Percentiles rank a stretch among this genome's conserved stretches.
Evolutionary conservation across 2,329 filamentous ascomycete genomes (phyloP).

Genomic region (Epichloe aotearoae): DNA sequence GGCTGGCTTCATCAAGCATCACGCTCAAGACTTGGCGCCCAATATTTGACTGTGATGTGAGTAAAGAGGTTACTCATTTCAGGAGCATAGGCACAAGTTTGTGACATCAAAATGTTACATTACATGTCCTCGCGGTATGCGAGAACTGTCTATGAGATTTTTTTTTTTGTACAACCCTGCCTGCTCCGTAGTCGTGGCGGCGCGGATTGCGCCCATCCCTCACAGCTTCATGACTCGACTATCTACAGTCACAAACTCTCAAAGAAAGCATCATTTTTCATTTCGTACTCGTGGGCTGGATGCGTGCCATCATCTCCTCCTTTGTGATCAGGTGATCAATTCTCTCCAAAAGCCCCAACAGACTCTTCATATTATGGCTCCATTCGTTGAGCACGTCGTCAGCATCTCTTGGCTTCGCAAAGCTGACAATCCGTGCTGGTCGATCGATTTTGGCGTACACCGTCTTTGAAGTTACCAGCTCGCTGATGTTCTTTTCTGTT

Average conservation of each 20-base stretch:
- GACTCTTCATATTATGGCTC: slow-evolving; percentile 95
- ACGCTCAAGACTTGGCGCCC: slow-evolving; percentile 16
- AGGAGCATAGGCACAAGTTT: not conserved
- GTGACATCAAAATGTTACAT: slow-evolving; percentile 12
- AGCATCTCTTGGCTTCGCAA: slow-evolving; percentile 86
- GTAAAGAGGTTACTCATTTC: not conserved
- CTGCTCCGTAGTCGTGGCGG: not conserved
- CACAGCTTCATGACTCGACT: not conserved
- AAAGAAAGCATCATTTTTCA: slow-evolving; percentile 11
- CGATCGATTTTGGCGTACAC: slow-evolving; percentile 97
- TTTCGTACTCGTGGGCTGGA: slow-evolving; percentile 50
- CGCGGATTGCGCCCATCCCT: not conserved
- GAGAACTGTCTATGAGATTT: slow-evolving; percentile 18
- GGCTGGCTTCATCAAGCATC: slow-evolving; percentile 51
- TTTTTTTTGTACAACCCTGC: slow-evolving; percentile 14
- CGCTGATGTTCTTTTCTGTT: slow-evolving; percentile 97
- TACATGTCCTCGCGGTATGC: slow-evolving; percentile 13
- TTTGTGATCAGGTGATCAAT: slow-evolving; percentile 98
- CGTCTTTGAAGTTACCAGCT: slow-evolving; percentile 93
- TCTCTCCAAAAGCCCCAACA: slow-evolving; percentile 71
- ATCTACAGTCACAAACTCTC: not conserved
- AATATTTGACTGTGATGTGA: slow-evolving; percentile 13
- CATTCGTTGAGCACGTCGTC: slow-evolving; percentile 97
- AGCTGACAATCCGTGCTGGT: slow-evolving; percentile 81
- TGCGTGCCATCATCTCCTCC: slow-evolving; percentile 99